Evolutionary conservation across 352 stramenopile genomes (phyloP), one percentile per base, ranked within the genome.

Genomic region (Phytophthora rubi): DNA sequence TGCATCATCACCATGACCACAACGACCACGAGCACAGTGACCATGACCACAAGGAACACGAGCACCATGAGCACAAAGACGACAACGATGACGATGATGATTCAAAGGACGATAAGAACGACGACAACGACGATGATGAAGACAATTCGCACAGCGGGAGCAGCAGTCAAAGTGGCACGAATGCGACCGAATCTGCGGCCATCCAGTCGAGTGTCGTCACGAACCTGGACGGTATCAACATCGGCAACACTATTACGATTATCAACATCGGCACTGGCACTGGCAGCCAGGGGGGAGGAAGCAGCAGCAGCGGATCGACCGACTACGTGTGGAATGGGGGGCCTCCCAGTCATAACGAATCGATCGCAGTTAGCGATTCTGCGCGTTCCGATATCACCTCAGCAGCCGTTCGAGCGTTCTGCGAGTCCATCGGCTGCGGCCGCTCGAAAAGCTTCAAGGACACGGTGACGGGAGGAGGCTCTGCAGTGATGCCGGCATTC

Each of bases 171-270:
- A 59, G 35, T 12, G 8, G 35, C 52, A 68, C 23, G 23, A 74
- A 30, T 45, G 53, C 39, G 16, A 33, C 13, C 21, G 59, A 69
- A 37, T 30, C 58, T 57, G 44, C 37, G 37, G 51, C 62, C 23
- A 72, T 71, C 42, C 57, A 68, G 61, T 72, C 64, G 30, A 81
- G 61, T 65, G 62, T 78, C 35, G 13, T 81, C 10, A 65, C 73
- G 30, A 71, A 59, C 53, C 58, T 78, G 49, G 71, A 63, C 32
- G 73, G 72, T 26, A 58, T 78, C 33, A 83, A 83, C 57, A 77
- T 77, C 26, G 73, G 73, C 62, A 83, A 83, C 60, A 75, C 65
- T 16, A 81, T 83, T 55, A 71, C 63, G 13, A 80, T 75, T 39
- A 76, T 82, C 23, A 77, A 76, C 61, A 68, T 82, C 23, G 59